Percentiles rank a stretch among this genome's conserved stretches.
phyloP scores from a whole-genome alignment of 2,329 filamentous ascomycete species.

The Triangularia setosa region DNA sequence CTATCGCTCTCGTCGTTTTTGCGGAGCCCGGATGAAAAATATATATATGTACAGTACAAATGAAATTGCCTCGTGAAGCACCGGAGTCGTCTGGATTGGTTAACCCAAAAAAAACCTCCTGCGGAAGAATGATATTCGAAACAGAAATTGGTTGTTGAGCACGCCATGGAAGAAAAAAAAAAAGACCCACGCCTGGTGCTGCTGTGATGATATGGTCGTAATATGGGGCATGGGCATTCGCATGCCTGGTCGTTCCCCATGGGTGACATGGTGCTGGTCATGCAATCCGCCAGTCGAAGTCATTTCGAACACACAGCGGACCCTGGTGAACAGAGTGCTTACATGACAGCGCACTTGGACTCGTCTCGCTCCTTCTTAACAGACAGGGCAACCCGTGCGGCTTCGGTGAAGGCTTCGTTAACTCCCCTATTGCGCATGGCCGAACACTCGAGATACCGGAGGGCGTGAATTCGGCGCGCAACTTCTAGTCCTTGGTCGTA shows the following conservation, averaged over 20 bases:
- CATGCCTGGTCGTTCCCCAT: not conserved
- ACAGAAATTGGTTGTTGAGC: not conserved
- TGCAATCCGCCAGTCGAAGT: too few relatives aligned
- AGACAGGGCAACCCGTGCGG: conserved; percentile 83
- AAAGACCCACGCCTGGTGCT: conserved; percentile 6
- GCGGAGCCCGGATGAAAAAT: conserved; percentile 3
- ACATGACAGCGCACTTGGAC: conserved; percentile 60
- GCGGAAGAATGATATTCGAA: conserved; percentile 6
- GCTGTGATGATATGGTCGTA: conserved; percentile 6
- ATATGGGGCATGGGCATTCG: not conserved
- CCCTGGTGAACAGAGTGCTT: conserved; percentile 17
- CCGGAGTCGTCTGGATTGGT: conserved; percentile 13
- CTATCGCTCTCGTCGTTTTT: not conserved
- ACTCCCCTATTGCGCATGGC: conserved; percentile 97
- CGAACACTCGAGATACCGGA: conserved; percentile 96
- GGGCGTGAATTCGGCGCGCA: conserved; percentile 83
- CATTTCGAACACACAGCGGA: not conserved
- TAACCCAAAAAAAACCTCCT: not conserved
- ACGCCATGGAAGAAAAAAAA: too few relatives aligned
- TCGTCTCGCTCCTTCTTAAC: conserved; percentile 64
- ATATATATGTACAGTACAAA: conserved; percentile 22
- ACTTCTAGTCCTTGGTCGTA: conserved; percentile 92
- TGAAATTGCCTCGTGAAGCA: not conserved
- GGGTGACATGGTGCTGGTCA: not conserved
- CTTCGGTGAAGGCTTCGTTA: conserved; percentile 98